phyloP scores from a whole-genome alignment of 2,329 filamentous ascomycete species.

The Fusarium nelsonii region DNA sequence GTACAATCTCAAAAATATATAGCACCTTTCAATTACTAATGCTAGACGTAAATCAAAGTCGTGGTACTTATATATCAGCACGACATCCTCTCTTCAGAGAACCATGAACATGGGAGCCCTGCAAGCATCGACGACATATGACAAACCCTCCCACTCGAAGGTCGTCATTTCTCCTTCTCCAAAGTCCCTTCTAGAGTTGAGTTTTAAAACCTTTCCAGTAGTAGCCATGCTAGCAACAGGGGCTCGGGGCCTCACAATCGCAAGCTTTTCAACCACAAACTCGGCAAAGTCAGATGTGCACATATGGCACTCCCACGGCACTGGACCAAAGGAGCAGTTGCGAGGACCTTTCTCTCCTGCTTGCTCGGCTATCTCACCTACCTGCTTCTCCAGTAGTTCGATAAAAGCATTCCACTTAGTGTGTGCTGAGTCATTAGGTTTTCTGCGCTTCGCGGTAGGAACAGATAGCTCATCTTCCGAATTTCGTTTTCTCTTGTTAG shows the following conservation, averaged over 20 bases:
- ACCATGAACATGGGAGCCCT: conserved; percentile 34
- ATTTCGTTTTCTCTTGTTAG: neutral
- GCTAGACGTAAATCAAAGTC: too few species aligned
- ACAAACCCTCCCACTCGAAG: conserved; percentile 5
- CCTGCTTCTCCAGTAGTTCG: neutral
- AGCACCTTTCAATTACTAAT: too few species aligned
- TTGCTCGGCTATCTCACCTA: neutral
- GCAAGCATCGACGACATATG: conserved; percentile 25
- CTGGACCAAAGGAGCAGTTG: conserved; percentile 19
- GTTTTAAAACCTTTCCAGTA: neutral
- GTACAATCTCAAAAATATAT: too few species aligned
- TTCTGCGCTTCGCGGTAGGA: neutral
- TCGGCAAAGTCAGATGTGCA: conserved; percentile 2
- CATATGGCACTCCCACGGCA: conserved; percentile 19
- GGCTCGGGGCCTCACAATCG: neutral
- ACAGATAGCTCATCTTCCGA: neutral
- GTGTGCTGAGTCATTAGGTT: neutral
- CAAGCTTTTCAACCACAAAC: neutral
- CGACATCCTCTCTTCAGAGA: neutral
- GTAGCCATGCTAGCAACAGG: conserved; percentile 19
- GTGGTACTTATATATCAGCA: too few species aligned
- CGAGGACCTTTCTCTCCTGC: neutral
- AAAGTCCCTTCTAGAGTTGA: conserved; percentile 1
- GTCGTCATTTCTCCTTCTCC: neutral
- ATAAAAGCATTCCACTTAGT: conserved; percentile 9